Evolutionary conservation across 1,284 basidiomycete genomes (phyloP).

Genomic region (Phlebopus sp.): DNA sequence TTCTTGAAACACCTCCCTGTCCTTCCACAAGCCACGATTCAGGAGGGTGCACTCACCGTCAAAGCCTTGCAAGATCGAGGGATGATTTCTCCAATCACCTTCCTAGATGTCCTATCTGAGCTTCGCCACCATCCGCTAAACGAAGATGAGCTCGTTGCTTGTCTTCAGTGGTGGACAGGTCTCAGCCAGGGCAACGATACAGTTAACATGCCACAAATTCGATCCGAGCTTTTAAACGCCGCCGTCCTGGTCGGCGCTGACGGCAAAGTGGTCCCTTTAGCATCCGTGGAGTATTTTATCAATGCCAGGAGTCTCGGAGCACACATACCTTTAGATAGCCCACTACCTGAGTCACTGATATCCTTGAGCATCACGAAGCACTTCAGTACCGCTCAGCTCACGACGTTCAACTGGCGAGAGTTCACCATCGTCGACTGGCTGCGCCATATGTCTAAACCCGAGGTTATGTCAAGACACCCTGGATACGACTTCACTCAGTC

Average conservation of each 20-base stretch:
- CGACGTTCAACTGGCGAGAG: constrained; percentile 80
- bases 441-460: constrained; percentile 56
- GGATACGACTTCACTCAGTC: constrained; percentile 71
- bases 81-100: constrained; percentile 80
- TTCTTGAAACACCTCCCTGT: constrained; percentile 85
- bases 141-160: constrained; percentile 77
- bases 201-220: constrained; percentile 44
- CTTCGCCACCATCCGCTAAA: constrained; percentile 71
- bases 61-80: constrained; percentile 62
- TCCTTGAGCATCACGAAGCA: constrained; percentile 69
- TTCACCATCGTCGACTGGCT: constrained; percentile 80
- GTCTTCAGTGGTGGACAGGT: constrained; percentile 87
- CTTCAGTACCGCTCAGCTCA: constrained; percentile 58
- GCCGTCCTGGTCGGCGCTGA: constrained; percentile 55
- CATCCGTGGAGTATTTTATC: constrained; percentile 70
- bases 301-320: constrained; percentile 62
- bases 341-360: constrained; percentile 76
- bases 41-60: constrained; percentile 66
- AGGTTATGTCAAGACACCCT: constrained; percentile 40
- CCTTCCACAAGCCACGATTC: constrained; percentile 65
- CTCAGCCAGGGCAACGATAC: constrained; percentile 50
- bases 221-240: constrained; percentile 66
- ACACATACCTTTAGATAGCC: constrained; percentile 78
- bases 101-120: constrained; percentile 85
- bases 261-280: constrained; percentile 61